phyloP scores from a whole-genome alignment of 2,329 filamentous ascomycete genomes.

The Fusarium citri region DNA sequence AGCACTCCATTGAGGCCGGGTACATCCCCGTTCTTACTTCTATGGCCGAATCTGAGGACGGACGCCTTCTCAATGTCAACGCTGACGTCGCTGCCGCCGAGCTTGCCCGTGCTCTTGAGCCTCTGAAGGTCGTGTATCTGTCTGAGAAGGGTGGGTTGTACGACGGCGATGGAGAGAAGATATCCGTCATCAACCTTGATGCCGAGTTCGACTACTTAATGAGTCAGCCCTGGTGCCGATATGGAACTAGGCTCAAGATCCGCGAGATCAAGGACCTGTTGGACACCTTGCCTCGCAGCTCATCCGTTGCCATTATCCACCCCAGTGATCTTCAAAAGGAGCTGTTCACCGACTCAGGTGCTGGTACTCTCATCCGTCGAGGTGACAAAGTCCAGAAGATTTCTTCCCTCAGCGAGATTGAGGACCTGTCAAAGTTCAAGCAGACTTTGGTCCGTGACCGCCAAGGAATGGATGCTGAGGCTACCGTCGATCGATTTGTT shows the following conservation, averaged over 20 bases:
- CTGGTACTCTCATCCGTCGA: conserved; percentile 90
- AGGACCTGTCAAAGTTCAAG: conserved; percentile 81
- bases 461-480: conserved; percentile 82
- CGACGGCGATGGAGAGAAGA: conserved; percentile 93
- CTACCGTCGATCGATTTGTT: conserved; percentile 88
- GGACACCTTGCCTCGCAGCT: conserved; percentile 87
- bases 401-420: conserved; percentile 77
- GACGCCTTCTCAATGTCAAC: conserved; percentile 96
- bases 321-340: conserved; percentile 96
- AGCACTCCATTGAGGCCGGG: conserved; percentile 89
- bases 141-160: conserved; percentile 97
- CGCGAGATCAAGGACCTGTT: conserved; percentile 96
- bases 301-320: conserved; percentile 97
- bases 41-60: conserved; percentile 93
- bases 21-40: conserved; percentile 95
- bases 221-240: conserved; percentile 93
- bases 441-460: conserved; percentile 84
- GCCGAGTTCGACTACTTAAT: conserved; percentile 95
- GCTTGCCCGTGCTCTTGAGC: conserved; percentile 87
- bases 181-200: conserved; percentile 96
- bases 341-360: conserved; percentile 94
- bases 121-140: conserved; percentile 97
- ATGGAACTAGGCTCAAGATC: conserved; percentile 96
- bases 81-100: conserved; percentile 96
- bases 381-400: conserved; percentile 89